Conservation (phyloP, 345 rosid genomes). For the Citrus trifoliata region DNA sequence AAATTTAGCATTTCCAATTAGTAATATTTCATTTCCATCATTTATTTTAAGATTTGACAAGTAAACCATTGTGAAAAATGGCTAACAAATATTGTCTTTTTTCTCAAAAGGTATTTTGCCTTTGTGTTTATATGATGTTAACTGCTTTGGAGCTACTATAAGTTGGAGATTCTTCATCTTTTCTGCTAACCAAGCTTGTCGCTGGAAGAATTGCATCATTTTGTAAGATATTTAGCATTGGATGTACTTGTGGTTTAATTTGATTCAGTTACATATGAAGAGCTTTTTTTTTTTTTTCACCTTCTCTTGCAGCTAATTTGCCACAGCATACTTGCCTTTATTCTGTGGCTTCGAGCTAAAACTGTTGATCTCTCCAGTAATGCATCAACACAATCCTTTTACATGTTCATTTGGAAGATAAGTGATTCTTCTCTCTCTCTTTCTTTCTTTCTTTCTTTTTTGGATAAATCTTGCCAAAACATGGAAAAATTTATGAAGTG, state of each 20-base stretch:
- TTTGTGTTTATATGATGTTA: constrained; percentile 23
- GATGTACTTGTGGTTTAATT: neutral
- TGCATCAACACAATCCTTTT: constrained; percentile 19
- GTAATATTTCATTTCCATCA: no score
- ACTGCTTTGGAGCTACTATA: constrained; percentile 25
- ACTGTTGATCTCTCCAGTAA: constrained; percentile 20
- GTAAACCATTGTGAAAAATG: neutral
- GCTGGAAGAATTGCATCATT: neutral
- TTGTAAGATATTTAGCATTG: neutral
- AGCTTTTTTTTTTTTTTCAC: no score
- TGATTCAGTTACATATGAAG: neutral
- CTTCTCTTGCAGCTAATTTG: constrained; percentile 1
- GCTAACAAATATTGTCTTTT: neutral
- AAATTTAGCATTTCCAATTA: no score
- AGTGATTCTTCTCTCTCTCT: neutral
- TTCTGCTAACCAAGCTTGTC: constrained; percentile 15
- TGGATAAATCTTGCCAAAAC: neutral
- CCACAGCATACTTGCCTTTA: constrained; percentile 15
- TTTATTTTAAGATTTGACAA: neutral
- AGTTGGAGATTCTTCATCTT: constrained; percentile 26
- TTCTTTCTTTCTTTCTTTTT: no score
- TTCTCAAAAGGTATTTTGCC: constrained; percentile 22
- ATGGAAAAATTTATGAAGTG: neutral
- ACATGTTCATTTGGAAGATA: constrained; percentile 37
- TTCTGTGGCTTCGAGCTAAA: constrained; percentile 22